These are phyloP conservation scores for Endocalyx cinctus DNA, from an alignment of 2,329 filamentous ascomycete genomes.

Conservation along the genomic window DNA sequence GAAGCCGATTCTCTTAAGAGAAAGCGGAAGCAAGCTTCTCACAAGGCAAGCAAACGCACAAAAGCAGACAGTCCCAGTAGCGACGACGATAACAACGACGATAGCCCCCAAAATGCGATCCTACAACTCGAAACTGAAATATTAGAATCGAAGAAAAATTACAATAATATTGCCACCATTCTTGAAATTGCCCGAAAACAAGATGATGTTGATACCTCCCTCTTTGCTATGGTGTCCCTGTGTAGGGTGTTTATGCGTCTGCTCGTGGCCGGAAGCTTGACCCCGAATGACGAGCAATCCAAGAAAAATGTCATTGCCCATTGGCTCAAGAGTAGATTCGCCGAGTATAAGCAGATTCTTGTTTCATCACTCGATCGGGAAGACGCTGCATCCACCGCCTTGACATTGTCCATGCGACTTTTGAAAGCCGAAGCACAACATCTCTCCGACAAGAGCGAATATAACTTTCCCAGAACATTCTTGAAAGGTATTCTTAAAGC, in stretches of 20 bases:
- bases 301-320: constrained; percentile 74
- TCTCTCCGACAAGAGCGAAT: constrained; percentile 55
- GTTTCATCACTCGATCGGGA: constrained; percentile 58
- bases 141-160: constrained; percentile 79
- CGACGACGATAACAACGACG: constrained; percentile 38
- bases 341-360: constrained; percentile 64
- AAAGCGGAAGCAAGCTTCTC: constrained; percentile 42
- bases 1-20: constrained; percentile 41
- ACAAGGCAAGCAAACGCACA: constrained; percentile 46
- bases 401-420: constrained; percentile 78
- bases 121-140: constrained; percentile 75
- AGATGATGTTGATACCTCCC: constrained; percentile 48
- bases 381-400: constrained; percentile 61
- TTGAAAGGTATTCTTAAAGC: constrained; percentile 61
- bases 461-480: constrained; percentile 64
- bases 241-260: constrained; percentile 83
- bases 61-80: constrained; percentile 43
- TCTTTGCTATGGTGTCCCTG: constrained; percentile 72
- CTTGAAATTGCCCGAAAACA: constrained; percentile 54
- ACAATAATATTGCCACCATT: constrained; percentile 81
- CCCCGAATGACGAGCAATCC: constrained; percentile 57
- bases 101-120: constrained; percentile 61
- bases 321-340: constrained; percentile 74
- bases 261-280: constrained; percentile 67
- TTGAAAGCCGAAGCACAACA: constrained; percentile 73